These are phyloP conservation scores for Prosopis cineraria DNA, from an alignment of 306 rosid genomes.

Conservation along the genomic window DNA sequence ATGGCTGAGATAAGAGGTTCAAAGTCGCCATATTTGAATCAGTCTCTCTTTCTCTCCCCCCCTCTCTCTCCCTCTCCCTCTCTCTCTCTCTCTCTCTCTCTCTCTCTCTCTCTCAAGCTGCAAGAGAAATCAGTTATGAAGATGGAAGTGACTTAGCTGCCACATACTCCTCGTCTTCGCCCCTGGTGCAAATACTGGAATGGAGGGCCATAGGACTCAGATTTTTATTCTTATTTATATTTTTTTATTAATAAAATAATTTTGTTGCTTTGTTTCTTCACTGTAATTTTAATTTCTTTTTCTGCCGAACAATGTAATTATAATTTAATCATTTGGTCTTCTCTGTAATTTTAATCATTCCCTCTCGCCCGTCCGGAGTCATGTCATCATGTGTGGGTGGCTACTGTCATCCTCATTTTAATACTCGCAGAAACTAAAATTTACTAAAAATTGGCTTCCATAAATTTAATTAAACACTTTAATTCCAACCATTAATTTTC, in stretches of 20 bases:
- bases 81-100: background rate
- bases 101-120: background rate
- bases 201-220: background rate
- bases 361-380: too few species aligned
- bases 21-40: slow-evolving; percentile 46
- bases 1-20: slow-evolving; percentile 48
- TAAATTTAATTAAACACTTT: too few species aligned
- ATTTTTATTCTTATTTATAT: background rate
- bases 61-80: too few species aligned
- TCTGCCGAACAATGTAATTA: too few species aligned
- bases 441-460: too few species aligned
- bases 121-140: background rate
- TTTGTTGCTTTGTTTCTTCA: background rate
- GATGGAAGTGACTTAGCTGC: background rate
- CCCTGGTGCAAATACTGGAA: background rate
- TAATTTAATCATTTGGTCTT: too few species aligned
- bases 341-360: too few species aligned
- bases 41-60: background rate
- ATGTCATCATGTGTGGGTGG: too few species aligned
- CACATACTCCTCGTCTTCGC: slow-evolving; percentile 21
- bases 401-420: too few species aligned
- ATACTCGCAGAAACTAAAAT: too few species aligned
- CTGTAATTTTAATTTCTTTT: too few species aligned
- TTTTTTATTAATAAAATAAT: background rate
- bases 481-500: too few species aligned